A percentile compares a stretch with the other conserved stretches of the same genome.
Conservation (phyloP, 352 stramenopile species). For the Phytophthora melonis region DNA sequence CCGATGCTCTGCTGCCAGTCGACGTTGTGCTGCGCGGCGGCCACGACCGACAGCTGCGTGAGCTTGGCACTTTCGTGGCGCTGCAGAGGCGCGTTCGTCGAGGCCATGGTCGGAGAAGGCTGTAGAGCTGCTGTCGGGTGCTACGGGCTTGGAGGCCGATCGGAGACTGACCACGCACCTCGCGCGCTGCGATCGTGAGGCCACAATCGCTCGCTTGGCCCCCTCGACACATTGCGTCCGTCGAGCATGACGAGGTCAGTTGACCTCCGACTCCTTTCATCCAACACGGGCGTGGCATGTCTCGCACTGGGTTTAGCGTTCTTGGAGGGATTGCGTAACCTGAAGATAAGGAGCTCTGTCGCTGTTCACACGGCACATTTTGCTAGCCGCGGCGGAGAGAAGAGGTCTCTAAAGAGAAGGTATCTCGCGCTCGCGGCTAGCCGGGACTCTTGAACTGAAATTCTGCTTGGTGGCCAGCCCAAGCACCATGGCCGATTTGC, state of each 20-base stretch:
- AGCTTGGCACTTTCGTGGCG: conserved; percentile 30
- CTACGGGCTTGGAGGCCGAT: conserved; percentile 21
- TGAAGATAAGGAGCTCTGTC: conserved; percentile 12
- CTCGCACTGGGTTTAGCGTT: conserved; percentile 14
- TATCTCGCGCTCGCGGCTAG: not conserved
- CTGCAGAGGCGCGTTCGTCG: conserved; percentile 18
- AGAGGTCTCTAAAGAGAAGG: not conserved
- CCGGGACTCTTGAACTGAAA: conserved; percentile 3
- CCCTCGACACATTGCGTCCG: too few species aligned
- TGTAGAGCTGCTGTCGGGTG: conserved; percentile 3
- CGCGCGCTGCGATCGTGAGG: conserved; percentile 21
- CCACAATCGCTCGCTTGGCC: conserved; percentile 9
- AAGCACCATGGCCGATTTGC: conserved; percentile 9
- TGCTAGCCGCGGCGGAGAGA: not conserved
- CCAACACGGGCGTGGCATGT: conserved; percentile 17
- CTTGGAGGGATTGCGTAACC: not conserved
- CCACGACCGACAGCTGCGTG: conserved; percentile 22
- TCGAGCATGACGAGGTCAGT: conserved; percentile 7
- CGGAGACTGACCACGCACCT: conserved; percentile 21
- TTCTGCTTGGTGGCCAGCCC: conserved; percentile 17
- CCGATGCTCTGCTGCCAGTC: conserved; percentile 54
- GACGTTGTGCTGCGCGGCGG: conserved; percentile 35
- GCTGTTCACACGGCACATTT: not conserved
- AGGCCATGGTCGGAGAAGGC: conserved; percentile 22
- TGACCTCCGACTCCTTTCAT: conserved; percentile 26